These are phyloP conservation scores for Rosa rugosa DNA, from an alignment of 306 rosid genomes.

Conservation along the genomic window DNA sequence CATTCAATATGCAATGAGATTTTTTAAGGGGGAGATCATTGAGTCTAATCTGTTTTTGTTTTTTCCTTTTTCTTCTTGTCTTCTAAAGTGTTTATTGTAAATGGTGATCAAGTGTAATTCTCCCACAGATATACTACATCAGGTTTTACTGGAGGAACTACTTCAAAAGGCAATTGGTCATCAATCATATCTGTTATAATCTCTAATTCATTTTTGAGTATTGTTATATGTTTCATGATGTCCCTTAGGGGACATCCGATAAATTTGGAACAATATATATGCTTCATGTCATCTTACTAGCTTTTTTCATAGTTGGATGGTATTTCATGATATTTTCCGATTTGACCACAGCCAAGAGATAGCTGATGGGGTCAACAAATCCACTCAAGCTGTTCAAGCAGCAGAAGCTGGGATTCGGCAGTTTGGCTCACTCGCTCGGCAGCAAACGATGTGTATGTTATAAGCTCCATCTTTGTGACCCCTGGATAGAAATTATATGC, in stretches of 20 bases:
- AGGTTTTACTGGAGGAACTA: neutral
- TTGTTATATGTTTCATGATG: neutral
- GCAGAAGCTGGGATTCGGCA: conserved; percentile 87
- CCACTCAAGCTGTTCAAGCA: conserved; percentile 87
- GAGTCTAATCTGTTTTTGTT: neutral
- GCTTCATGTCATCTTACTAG: neutral
- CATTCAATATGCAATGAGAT: neutral
- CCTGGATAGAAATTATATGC: neutral
- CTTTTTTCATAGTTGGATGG: neutral
- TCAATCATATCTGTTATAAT: neutral
- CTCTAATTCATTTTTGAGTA: neutral
- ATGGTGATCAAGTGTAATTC: neutral
- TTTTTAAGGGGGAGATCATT: neutral
- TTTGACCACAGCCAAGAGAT: conserved; percentile 75
- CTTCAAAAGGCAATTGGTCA: neutral
- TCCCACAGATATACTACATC: neutral
- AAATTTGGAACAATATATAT: neutral
- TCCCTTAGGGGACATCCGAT: neutral
- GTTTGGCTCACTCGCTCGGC: conserved; percentile 72
- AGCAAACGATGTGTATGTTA: conserved; percentile 81
- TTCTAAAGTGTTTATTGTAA: neutral
- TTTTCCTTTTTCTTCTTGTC: neutral
- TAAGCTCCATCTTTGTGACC: neutral
- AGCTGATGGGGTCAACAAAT: conserved; percentile 82
- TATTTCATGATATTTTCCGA: neutral